Evolutionary conservation across 2,329 filamentous ascomycete genomes (phyloP).

Genomic region (Fusarium albidum): DNA sequence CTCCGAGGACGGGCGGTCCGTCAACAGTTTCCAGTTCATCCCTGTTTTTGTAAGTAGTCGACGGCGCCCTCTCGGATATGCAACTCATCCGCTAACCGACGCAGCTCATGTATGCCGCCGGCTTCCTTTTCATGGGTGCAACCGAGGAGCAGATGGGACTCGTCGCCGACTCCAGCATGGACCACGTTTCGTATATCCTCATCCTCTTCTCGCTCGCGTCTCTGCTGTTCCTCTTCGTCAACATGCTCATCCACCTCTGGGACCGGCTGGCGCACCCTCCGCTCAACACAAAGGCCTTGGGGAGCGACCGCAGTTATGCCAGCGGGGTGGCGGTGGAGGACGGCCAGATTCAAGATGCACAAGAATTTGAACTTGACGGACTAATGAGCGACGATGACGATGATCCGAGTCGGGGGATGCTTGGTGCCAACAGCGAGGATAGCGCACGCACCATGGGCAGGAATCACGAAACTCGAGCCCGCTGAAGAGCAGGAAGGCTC

Average conservation of each 20-base stretch:
- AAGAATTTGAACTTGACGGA: constrained; percentile 93
- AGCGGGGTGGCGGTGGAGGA: constrained; percentile 54
- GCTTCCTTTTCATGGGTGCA: constrained; percentile 97
- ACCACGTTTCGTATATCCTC: constrained; percentile 90
- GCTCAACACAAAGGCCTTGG: constrained; percentile 46
- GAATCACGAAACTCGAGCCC: constrained; percentile 39
- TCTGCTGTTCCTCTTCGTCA: constrained; percentile 87
- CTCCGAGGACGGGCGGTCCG: constrained; percentile 72
- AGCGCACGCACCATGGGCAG: constrained; percentile 46
- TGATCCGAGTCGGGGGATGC: constrained; percentile 54
- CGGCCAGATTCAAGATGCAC: constrained; percentile 75
- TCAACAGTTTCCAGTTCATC: constrained; percentile 67
- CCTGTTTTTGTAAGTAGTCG: constrained; percentile 62
- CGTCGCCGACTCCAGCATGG: constrained; percentile 76
- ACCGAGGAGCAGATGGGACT: constrained; percentile 95
- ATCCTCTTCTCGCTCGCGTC: constrained; percentile 92
- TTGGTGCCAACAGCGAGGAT: constrained; percentile 25
- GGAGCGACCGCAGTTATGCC: constrained; percentile 46
- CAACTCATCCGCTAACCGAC: constrained; percentile 16
- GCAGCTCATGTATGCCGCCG: constrained; percentile 87
- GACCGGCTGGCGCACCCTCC: constrained; percentile 63
- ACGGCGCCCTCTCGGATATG: no score
- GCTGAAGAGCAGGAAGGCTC: not conserved
- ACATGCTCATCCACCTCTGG: constrained; percentile 86
- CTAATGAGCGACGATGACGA: constrained; percentile 90